Conservation (phyloP, 805 yeast species). For the Starmerella powellii region DNA sequence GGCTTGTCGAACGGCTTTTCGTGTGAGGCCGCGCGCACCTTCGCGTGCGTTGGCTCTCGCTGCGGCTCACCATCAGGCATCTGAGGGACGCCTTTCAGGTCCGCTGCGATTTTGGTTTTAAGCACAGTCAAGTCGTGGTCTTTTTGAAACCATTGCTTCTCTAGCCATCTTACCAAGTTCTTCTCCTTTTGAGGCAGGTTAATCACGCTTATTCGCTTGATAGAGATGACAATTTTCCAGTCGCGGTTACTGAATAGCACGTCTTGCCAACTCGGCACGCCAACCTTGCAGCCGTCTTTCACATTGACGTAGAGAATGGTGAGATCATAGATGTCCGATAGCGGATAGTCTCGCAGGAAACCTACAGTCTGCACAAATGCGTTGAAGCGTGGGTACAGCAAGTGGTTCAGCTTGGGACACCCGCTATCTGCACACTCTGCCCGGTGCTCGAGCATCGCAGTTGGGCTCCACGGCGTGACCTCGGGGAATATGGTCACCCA, state of each 20-base stretch:
- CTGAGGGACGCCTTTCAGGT: too few species aligned
- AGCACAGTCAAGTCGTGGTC: constrained; percentile 30
- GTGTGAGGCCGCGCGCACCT: too few species aligned
- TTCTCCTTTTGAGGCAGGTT: constrained; percentile 19
- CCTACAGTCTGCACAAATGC: constrained; percentile 24
- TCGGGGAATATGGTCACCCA: constrained; percentile 76
- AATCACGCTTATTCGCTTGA: constrained; percentile 9
- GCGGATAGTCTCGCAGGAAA: constrained; percentile 22
- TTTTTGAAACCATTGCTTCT: constrained; percentile 57
- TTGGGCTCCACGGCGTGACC: constrained; percentile 37
- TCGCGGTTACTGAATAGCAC: constrained; percentile 10
- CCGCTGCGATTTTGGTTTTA: background rate
- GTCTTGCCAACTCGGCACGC: constrained; percentile 11
- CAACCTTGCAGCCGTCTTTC: background rate
- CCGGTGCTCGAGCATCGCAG: constrained; percentile 37
- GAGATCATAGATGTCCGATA: constrained; percentile 39
- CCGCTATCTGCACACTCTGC: constrained; percentile 44
- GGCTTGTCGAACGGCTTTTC: too few species aligned
- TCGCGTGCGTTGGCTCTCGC: too few species aligned
- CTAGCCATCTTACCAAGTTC: constrained; percentile 53
- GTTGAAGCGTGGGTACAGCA: constrained; percentile 64
- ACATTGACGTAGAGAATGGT: constrained; percentile 37
- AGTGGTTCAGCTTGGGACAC: constrained; percentile 46
- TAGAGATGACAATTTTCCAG: constrained; percentile 19
- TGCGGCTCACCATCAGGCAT: too few species aligned